Conservation (phyloP, 208 protist genomes). For the Trypanosoma avium region DNA sequence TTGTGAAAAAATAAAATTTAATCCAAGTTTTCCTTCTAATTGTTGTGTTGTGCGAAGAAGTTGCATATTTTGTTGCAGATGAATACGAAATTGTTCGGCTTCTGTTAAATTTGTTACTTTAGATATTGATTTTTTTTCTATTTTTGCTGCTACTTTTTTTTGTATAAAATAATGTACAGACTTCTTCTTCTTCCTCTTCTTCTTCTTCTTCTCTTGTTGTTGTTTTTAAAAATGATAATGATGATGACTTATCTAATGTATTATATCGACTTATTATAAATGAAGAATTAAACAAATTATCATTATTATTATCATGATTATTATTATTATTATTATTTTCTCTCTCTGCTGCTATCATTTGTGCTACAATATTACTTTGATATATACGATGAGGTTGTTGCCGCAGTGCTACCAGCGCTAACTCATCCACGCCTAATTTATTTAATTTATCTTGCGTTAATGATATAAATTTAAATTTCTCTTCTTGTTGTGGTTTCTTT, state of each 20-base stretch:
- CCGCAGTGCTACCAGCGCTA: slow-evolving; percentile 35
- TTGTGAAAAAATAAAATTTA: slow-evolving; percentile 59
- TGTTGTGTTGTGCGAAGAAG: slow-evolving; percentile 47
- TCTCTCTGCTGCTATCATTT: slow-evolving; percentile 40
- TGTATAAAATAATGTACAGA: neutral
- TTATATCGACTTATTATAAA: neutral
- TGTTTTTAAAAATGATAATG: neutral
- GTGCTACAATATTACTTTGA: slow-evolving; percentile 27
- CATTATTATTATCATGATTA: neutral
- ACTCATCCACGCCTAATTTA: slow-evolving; percentile 22
- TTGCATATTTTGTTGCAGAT: slow-evolving; percentile 47
- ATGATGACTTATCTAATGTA: neutral
- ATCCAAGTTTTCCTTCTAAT: slow-evolving; percentile 44
- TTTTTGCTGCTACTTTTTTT: neutral
- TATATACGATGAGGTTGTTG: slow-evolving; percentile 37
- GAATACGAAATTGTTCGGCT: slow-evolving; percentile 59
- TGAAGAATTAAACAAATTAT: neutral
- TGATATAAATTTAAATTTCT: too few relatives aligned
- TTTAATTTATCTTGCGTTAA: neutral
- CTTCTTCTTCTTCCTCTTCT: neutral
- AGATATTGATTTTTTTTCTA: neutral
- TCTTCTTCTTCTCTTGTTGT: neutral
- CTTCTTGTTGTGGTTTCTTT: too few relatives aligned
- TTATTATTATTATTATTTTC: neutral
- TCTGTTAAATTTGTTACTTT: slow-evolving; percentile 7